These are phyloP conservation scores for Eruca vesicaria DNA, from an alignment of 441 rosid genomes.

Conservation along the genomic window DNA sequence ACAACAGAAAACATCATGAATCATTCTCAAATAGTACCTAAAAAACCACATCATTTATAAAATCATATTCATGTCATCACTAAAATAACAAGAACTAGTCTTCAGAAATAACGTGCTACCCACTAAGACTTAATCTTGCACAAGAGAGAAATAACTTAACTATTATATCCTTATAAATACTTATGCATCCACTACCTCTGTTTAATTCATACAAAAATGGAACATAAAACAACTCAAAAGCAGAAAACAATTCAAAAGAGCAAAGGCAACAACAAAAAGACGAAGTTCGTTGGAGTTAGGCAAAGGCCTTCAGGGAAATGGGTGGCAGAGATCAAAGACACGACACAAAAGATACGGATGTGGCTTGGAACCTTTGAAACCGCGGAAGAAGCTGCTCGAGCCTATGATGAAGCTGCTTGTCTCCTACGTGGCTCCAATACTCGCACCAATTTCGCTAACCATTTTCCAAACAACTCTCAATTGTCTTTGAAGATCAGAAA, in stretches of 20 bases:
- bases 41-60: background rate
- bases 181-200: background rate
- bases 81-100: background rate
- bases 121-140: conserved; percentile 36
- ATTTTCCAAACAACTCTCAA: conserved; percentile 47
- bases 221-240: conserved; percentile 38
- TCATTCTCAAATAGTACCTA: background rate
- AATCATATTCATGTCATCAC: conserved; percentile 27
- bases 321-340: conserved; percentile 96
- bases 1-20: conserved; percentile 13
- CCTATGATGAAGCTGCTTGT: conserved; percentile 88
- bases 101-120: conserved; percentile 44
- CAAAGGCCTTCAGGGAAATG: conserved; percentile 93
- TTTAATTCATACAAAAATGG: conserved; percentile 39
- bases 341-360: conserved; percentile 84
- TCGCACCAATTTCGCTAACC: conserved; percentile 71
- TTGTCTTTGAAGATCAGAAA: conserved; percentile 66
- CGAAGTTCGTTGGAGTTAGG: conserved; percentile 79
- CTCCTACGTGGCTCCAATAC: conserved; percentile 86
- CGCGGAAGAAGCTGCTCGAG: conserved; percentile 84
- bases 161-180: conserved; percentile 16
- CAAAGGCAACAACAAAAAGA: conserved; percentile 27
- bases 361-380: conserved; percentile 91
- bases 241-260: conserved; percentile 42
- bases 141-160: background rate